Percentiles rank a stretch among this genome's conserved stretches.
These are phyloP conservation scores for Globisporangium camurandrum DNA, from an alignment of 352 stramenopile genomes.

Conservation along the genomic window DNA sequence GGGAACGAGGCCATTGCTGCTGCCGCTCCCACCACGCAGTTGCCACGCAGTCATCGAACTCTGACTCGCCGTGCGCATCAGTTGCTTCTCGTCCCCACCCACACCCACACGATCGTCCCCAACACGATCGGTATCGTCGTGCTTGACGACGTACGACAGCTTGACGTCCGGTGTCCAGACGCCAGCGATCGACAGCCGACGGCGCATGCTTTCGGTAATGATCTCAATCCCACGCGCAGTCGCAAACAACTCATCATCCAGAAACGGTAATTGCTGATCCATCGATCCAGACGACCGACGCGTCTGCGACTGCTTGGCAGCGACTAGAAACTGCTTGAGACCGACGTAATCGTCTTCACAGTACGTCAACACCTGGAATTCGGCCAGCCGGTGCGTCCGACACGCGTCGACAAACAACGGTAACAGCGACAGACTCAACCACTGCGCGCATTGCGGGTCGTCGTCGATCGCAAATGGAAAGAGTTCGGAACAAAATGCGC, in stretches of 20 bases:
- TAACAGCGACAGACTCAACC: conserved; percentile 56
- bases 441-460: conserved; percentile 67
- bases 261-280: conserved; percentile 42
- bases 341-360: conserved; percentile 69
- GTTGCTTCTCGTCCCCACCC: too few relatives aligned
- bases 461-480: conserved; percentile 57
- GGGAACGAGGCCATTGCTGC: conserved; percentile 25
- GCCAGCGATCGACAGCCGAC: conserved; percentile 63
- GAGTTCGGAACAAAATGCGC: conserved; percentile 52
- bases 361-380: conserved; percentile 50
- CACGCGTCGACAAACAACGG: conserved; percentile 69
- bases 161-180: conserved; percentile 58
- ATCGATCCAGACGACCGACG: too few relatives aligned
- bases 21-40: conserved; percentile 17
- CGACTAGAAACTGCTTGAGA: conserved; percentile 63
- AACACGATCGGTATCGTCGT: conserved; percentile 32
- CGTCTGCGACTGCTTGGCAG: conserved; percentile 49
- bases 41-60: conserved; percentile 45
- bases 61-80: conserved; percentile 19
- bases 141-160: conserved; percentile 57
- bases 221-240: conserved; percentile 66
- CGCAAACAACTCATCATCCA: conserved; percentile 69
- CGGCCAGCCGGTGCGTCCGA: conserved; percentile 37
- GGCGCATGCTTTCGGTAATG: conserved; percentile 65
- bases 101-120: too few relatives aligned